phyloP scores from a whole-genome alignment of 805 yeast genomes.

The Ogataea degrootiae region DNA sequence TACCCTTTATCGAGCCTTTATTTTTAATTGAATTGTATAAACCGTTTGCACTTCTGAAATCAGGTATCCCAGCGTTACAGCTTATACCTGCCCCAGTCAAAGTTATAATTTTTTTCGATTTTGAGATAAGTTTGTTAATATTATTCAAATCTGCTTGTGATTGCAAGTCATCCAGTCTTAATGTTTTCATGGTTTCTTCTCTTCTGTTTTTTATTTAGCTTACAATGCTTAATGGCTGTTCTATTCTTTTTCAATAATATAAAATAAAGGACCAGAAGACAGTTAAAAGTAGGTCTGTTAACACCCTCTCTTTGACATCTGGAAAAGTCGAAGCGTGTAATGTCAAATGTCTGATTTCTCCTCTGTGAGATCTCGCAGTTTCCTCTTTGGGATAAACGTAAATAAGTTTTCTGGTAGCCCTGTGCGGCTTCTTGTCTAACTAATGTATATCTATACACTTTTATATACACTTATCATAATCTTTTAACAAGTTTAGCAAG shows the following conservation, averaged over 20 bases:
- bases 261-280: neutral
- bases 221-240: no score
- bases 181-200: constrained; percentile 16
- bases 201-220: neutral
- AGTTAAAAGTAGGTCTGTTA: no score
- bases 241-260: neutral
- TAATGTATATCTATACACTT: no score
- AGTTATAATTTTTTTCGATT: constrained; percentile 53
- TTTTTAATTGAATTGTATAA: constrained; percentile 69
- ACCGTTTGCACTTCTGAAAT: constrained; percentile 82
- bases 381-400: no score
- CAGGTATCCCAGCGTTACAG: constrained; percentile 96
- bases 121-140: constrained; percentile 38
- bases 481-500: no score
- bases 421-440: no score
- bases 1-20: constrained; percentile 57
- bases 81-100: constrained; percentile 97
- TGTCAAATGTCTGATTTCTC: no score
- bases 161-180: constrained; percentile 12
- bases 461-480: no score
- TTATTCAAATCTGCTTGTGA: constrained; percentile 20
- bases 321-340: no score
- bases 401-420: no score
- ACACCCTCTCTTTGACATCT: no score
- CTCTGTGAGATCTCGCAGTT: no score